Evolutionary conservation across 768 basidiomycete genomes (phyloP), one percentile per base, ranked within the genome.

Genomic region (Amanita exitialis): DNA sequence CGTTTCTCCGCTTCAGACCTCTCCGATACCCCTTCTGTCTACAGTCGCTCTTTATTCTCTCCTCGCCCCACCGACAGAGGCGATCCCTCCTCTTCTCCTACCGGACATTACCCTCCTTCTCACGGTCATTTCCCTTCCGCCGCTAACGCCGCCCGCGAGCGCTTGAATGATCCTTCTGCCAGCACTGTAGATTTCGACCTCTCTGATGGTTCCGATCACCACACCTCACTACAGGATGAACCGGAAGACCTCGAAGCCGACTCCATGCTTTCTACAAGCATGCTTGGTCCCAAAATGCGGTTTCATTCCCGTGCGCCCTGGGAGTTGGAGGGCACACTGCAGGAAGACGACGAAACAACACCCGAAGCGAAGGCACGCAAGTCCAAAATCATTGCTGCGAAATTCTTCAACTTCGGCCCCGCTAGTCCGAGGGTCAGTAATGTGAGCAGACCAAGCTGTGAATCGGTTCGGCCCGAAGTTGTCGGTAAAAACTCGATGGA

Each of bases 251-350:
- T 69, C 41, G 72, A 75, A 46, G 69, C 76, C 34, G 71, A 72
- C 7, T 58, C 69, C 34, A 65, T 72, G 1, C 64, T 73, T 53
- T 74, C 82, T 48, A 77, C 89, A 65, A 88, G 84, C 58, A 67
- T 82, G 44, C 78, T 84, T 30, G 89, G 89, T n/a, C 88, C 88
- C 27, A 88, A 80, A 65, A 86, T 90, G 76, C 80, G 82, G 46
- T 80, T 88, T 61, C 85, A 88, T 64, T 86, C 84, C 54, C 82
- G 76, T 21, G 83, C 88, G 15, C 88, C 88, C 36, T 91, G 88
- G 88, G 87, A 90, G 65, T 66, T 74, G 34, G 83, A 79, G 44
- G 78, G 69, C 34, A 35, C 64, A 3, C 52, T 74, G 2, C 64
- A 70, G 27, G 75, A 74, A 59, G 78, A 72, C 28, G 71, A 80